Evolutionary conservation across 495 filamentous ascomycete genomes (phyloP), one percentile per base, ranked within the genome.

Genomic region (Aspergillus incahuasiensis): DNA sequence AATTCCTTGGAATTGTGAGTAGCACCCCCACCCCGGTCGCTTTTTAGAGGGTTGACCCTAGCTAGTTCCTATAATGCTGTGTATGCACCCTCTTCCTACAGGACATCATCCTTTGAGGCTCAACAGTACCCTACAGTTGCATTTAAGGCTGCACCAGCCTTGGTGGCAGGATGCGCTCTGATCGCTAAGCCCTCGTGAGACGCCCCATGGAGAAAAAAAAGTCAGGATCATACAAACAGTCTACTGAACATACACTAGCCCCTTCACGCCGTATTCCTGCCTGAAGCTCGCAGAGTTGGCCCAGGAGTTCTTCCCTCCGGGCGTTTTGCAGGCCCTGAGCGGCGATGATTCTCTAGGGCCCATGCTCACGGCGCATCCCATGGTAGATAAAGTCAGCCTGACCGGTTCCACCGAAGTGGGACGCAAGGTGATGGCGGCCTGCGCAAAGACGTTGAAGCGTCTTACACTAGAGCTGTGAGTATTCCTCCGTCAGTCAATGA

Each of bases 111-210:
- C n/a, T n/a, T n/a, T n/a, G n/a, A n/a, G n/a, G n/a, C n/a, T n/a
- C n/a, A n/a, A n/a, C n/a, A n/a, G n/a, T n/a, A n/a, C n/a, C n/a
- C n/a, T n/a, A n/a, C n/a, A n/a, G n/a, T n/a, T n/a, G n/a, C n/a
- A n/a, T n/a, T n/a, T n/a, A n/a, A n/a, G n/a, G n/a, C n/a, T 11
- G 80, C 76, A 8, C 78, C 81, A 0, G 79, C 81, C 0, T 62
- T 85, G 3, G 77, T 76, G 0, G 74, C 79, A 0, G 83, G 83
- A 0, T 83, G 84, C 63, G 73, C 70, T 2, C 70, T 96, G 50
- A 86, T 97, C 63, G 74, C 96, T 59, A 97, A 97, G 75, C 86
- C 91, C n/a, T n/a, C n/a, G n/a, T n/a, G n/a, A n/a, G n/a, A n/a
- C n/a, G n/a, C n/a, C n/a, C n/a, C n/a, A n/a, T n/a, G n/a, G n/a